Evolutionary conservation across 1,139 yeast genomes (phyloP).

Genomic region (Wickerhamomyces sp.): DNA sequence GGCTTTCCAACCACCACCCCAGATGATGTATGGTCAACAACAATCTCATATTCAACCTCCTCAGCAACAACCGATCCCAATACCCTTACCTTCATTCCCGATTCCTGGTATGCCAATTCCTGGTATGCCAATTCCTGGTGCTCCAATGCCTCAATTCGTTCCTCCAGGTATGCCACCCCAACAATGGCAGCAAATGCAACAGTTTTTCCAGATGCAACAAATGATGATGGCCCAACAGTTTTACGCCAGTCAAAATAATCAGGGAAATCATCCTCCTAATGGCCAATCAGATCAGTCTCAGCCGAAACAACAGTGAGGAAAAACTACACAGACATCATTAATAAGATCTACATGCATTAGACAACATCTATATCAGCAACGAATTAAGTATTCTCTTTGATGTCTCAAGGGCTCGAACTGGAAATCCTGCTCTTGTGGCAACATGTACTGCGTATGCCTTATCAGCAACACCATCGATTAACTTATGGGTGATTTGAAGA

Average conservation of each 20-base stretch:
- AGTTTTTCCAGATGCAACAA: slow-evolving; percentile 28
- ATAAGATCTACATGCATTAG: not conserved
- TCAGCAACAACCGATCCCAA: not conserved
- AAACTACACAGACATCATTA: no score
- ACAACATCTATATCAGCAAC: not conserved
- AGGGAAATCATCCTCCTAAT: slow-evolving; percentile 13
- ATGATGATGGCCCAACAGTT: slow-evolving; percentile 27
- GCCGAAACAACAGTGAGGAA: no score
- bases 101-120: slow-evolving; percentile 2
- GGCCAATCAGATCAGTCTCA: no score
- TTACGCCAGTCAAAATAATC: slow-evolving; percentile 15
- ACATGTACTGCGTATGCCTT: slow-evolving; percentile 83
- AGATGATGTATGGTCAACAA: slow-evolving; percentile 4
- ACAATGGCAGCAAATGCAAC: slow-evolving; percentile 22
- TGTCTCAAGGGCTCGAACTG: slow-evolving; percentile 47
- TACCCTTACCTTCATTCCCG: slow-evolving; percentile 2
- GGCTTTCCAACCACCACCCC: slow-evolving; percentile 15
- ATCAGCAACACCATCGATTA: slow-evolving; percentile 67
- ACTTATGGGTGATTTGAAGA: slow-evolving; percentile 53
- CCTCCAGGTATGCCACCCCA: slow-evolving; percentile 3
- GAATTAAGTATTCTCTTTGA: slow-evolving; percentile 41
- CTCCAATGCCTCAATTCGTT: slow-evolving; percentile 5
- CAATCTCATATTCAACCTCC: not conserved
- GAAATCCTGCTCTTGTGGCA: slow-evolving; percentile 83
- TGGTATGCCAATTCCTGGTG: no score